Conservation (phyloP, 805 yeast species). For the Wickerhamiella allomyrinae region DNA sequence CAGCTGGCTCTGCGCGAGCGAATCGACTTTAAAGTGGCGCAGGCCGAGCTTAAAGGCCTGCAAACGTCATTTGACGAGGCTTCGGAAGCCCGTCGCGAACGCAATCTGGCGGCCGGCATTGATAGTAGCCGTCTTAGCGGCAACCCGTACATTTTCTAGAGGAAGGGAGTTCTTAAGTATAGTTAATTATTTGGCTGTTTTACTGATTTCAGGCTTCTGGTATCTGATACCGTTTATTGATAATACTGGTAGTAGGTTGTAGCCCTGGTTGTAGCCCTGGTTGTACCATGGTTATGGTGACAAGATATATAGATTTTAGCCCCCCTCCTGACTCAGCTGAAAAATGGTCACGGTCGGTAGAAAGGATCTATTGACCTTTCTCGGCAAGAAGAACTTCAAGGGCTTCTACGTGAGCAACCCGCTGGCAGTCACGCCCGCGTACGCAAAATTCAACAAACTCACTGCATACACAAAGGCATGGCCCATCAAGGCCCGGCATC, state of each 20-base stretch:
- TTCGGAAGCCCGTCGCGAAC: conserved; percentile 11
- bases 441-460: conserved; percentile 56
- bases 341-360: conserved; percentile 17
- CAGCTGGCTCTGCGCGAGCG: conserved; percentile 43
- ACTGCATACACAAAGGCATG: conserved; percentile 19
- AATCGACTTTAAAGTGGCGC: conserved; percentile 51
- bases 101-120: conserved; percentile 14
- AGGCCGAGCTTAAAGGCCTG: conserved; percentile 24
- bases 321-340: not conserved
- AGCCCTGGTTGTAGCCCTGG: too few species aligned
- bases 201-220: too few species aligned
- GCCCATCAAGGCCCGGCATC: conserved; percentile 21
- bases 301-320: too few species aligned
- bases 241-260: too few species aligned
- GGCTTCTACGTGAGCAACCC: conserved; percentile 72
- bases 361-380: conserved; percentile 42
- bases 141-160: conserved; percentile 14
- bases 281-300: too few species aligned
- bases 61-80: not conserved
- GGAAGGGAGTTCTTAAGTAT: not conserved
- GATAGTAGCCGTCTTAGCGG: conserved; percentile 8
- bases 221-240: too few species aligned
- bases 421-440: conserved; percentile 34
- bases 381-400: conserved; percentile 72
- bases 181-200: not conserved